Evolutionary conservation across 2,329 filamentous ascomycete species (phyloP).

Genomic region (Epicoccum sorghinum): DNA sequence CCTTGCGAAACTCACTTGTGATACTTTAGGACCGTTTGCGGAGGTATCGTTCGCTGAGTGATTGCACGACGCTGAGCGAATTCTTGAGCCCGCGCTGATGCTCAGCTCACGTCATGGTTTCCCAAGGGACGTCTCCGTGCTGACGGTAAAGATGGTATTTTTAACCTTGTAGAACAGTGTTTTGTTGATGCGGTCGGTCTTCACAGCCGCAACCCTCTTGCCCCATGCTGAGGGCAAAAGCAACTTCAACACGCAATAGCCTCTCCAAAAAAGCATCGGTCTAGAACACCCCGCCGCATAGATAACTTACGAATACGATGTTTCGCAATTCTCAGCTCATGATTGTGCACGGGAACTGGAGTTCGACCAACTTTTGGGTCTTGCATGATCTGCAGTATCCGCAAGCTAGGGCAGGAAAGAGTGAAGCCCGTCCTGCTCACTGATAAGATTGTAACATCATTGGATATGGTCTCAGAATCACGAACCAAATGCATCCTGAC

Average conservation of each 20-base stretch:
- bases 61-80: conserved; percentile 1
- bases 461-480: not conserved
- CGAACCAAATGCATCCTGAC: not conserved
- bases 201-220: conserved; percentile 1
- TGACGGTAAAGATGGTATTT: not conserved
- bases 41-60: not conserved
- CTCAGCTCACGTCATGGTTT: conserved; percentile 9
- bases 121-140: not conserved
- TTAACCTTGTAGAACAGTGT: conserved; percentile 1
- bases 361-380: too few species aligned
- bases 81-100: conserved; percentile 1
- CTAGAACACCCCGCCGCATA: too few species aligned
- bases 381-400: too few species aligned
- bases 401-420: too few species aligned
- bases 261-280: too few species aligned
- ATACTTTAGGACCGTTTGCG: conserved; percentile 3
- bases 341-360: too few species aligned
- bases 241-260: too few species aligned
- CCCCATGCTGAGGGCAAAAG: too few species aligned
- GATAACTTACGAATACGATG: too few species aligned
- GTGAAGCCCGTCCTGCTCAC: too few species aligned
- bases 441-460: too few species aligned
- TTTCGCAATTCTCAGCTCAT: too few species aligned
- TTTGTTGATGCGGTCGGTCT: not conserved
- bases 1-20: conserved; percentile 9